Evolutionary conservation across 495 filamentous ascomycete species (phyloP).

Genomic region (Mycothermus thermophilus): DNA sequence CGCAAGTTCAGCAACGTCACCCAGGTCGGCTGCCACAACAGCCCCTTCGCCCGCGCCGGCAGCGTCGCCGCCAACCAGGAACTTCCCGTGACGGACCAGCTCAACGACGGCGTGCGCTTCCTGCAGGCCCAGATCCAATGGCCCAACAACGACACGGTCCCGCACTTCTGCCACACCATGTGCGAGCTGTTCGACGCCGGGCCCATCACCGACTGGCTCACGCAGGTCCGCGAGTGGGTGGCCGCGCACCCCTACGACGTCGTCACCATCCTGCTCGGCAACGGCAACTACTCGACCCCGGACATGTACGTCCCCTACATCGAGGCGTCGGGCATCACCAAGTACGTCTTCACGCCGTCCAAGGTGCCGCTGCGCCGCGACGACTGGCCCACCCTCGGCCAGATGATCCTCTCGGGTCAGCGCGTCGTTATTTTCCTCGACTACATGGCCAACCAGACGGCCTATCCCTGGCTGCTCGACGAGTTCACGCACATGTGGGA

Average conservation of each 20-base stretch:
- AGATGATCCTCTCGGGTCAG: constrained; percentile 54
- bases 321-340: constrained; percentile 49
- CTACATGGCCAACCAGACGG: constrained; percentile 69
- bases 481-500: constrained; percentile 69
- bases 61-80: constrained; percentile 70
- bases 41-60: constrained; percentile 58
- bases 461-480: constrained; percentile 60
- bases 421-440: constrained; percentile 48
- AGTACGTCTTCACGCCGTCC: constrained; percentile 58
- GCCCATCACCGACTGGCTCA: constrained; percentile 60
- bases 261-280: constrained; percentile 79
- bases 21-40: constrained; percentile 74
- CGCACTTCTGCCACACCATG: constrained; percentile 61
- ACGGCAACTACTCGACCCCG: constrained; percentile 50
- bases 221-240: constrained; percentile 58
- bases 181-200: constrained; percentile 73
- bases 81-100: constrained; percentile 52
- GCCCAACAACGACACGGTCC: constrained; percentile 25
- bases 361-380: constrained; percentile 52
- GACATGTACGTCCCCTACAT: constrained; percentile 36
- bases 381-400: constrained; percentile 73
- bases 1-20: constrained; percentile 84
- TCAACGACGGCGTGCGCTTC: constrained; percentile 82
- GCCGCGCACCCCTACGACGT: constrained; percentile 69
- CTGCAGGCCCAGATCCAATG: constrained; percentile 67